Evolutionary conservation across 2,329 filamentous ascomycete genomes (phyloP).

Genomic region (Emergomyces pasteurianus): DNA sequence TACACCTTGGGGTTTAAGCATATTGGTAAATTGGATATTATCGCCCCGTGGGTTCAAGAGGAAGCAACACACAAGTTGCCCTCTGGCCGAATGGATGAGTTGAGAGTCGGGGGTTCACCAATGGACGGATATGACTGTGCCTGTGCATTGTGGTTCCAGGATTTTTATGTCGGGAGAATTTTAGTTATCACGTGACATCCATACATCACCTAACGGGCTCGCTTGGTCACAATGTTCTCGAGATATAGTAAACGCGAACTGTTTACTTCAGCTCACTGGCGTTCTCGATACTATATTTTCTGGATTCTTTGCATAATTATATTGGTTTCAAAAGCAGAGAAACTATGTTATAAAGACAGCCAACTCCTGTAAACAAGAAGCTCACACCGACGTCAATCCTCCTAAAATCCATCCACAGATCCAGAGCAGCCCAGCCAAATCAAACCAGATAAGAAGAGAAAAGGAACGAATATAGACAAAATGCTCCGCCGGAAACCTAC

Average conservation of each 20-base stretch:
- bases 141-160: not conserved
- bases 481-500: conserved; percentile 43
- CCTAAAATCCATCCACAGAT: not conserved
- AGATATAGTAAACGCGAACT: not conserved
- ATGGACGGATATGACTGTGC: not conserved
- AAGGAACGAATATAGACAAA: not conserved
- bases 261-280: not conserved
- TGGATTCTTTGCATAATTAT: too few species aligned
- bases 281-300: not conserved
- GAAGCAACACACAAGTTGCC: not conserved
- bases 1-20: not conserved
- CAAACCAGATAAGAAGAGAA: not conserved
- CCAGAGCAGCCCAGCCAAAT: not conserved
- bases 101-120: not conserved
- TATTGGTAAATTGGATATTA: not conserved
- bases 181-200: not conserved
- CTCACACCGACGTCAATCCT: not conserved
- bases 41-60: not conserved
- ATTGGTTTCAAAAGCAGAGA: not conserved
- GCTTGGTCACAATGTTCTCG: not conserved
- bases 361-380: not conserved
- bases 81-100: not conserved
- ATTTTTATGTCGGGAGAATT: not conserved
- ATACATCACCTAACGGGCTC: not conserved
- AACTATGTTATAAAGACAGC: not conserved